phyloP scores from a whole-genome alignment of 1,284 basidiomycete genomes.

The Rhodotorula mucilaginosa region DNA sequence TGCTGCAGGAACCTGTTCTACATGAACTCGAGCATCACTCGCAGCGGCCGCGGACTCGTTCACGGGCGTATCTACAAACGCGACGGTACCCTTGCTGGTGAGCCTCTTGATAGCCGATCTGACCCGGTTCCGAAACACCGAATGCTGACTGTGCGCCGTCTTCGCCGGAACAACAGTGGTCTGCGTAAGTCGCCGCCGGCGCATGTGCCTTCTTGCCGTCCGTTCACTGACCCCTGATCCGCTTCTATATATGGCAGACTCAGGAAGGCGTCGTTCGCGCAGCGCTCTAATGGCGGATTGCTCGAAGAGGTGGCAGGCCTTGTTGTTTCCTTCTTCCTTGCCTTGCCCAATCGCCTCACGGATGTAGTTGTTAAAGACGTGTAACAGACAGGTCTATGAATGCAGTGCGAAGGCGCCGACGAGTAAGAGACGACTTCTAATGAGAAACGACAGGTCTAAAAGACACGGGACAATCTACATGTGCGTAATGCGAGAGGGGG shows the following conservation, averaged over 20 bases:
- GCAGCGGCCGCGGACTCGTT: constrained; percentile 32
- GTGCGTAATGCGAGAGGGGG: neutral
- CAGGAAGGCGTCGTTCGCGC: constrained; percentile 39
- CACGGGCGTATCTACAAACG: constrained; percentile 37
- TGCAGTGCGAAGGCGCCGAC: too few species aligned
- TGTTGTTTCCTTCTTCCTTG: neutral
- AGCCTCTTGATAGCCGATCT: neutral
- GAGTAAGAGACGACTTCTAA: too few species aligned
- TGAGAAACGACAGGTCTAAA: too few species aligned
- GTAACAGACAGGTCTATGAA: too few species aligned
- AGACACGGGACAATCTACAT: too few species aligned
- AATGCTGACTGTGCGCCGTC: neutral
- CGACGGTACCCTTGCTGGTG: constrained; percentile 25
- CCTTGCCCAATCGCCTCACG: too few species aligned
- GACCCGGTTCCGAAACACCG: neutral
- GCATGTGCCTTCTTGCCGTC: neutral
- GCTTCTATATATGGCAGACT: constrained; percentile 1
- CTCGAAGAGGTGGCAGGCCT: too few species aligned
- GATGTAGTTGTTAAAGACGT: too few species aligned
- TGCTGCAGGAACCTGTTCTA: constrained; percentile 25
- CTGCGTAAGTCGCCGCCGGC: constrained; percentile 14
- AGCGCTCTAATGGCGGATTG: neutral
- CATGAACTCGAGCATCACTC: constrained; percentile 32
- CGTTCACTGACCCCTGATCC: neutral
- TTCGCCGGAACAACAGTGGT: constrained; percentile 10